Percentiles rank a stretch among this genome's conserved stretches.
These are phyloP conservation scores for Kitagawia praeruptora DNA, from an alignment of 129 eudicot genomes.

Conservation along the genomic window DNA sequence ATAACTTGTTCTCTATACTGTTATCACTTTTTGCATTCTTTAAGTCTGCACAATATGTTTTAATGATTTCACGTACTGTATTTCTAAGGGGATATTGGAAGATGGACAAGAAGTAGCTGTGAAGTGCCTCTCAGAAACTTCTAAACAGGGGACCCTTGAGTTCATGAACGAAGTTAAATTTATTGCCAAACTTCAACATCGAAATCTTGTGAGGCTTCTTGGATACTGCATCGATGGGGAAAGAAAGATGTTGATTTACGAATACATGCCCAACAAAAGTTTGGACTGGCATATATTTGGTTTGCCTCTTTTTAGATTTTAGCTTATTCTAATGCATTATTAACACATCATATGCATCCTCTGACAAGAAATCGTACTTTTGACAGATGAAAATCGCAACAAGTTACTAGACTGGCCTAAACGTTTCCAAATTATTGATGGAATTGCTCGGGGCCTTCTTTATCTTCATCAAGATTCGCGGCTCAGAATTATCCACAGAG, in stretches of 20 bases:
- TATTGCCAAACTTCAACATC: constrained; percentile 12
- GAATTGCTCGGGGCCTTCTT: constrained; percentile 1
- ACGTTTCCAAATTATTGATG: constrained; percentile 2
- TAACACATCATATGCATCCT: background rate
- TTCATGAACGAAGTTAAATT: constrained; percentile 7
- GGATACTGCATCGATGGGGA: constrained; percentile 2
- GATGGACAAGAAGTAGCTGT: constrained; percentile 14
- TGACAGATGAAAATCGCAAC: background rate
- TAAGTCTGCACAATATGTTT: background rate
- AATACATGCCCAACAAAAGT: constrained; percentile 3
- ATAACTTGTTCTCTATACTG: background rate
- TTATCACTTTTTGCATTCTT: background rate
- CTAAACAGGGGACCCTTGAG: constrained; percentile 7
- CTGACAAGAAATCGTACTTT: background rate
- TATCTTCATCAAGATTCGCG: background rate
- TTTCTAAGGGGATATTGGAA: background rate
- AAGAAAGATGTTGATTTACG: constrained; percentile 1
- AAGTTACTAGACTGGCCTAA: background rate
- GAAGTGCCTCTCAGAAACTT: constrained; percentile 12
- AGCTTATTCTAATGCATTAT: no score
- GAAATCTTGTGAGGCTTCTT: constrained; percentile 6
- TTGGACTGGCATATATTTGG: constrained; percentile 4
- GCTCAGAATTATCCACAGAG: background rate
- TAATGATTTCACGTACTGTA: background rate
- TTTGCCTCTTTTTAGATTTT: background rate